Evolutionary conservation across 2,329 filamentous ascomycete genomes (phyloP), one percentile per base, ranked within the genome.

Genomic region (Scolecobasidium constrictum): DNA sequence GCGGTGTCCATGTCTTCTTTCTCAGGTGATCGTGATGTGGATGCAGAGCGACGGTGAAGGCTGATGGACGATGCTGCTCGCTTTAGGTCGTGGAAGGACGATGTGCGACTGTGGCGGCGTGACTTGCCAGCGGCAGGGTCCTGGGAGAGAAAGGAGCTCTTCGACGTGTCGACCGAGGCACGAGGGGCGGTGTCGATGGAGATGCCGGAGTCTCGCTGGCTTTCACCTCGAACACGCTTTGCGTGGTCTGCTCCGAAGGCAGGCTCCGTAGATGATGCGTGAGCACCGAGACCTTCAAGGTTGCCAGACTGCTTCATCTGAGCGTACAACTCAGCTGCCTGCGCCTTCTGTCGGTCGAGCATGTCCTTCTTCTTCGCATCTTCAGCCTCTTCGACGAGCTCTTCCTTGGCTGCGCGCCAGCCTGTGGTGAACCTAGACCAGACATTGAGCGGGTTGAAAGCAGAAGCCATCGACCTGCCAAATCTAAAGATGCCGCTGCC

Each of bases 391-490:
- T 52, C 47, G 28, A 51, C 61, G 38, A 62, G 56, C 37, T 64
- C 60, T 38, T 71, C 65, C 12, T 66, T 62, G 19, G 56, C 53
- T 21, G 62, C 60, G 50, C 65, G 68, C 66, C 67, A 72, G 22
- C 62, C 56, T 33, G 58, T 59, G 18, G 56, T 55, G 19, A 60
- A 51, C 33, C 56, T 63, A 5, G 63, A 59, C 66, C 67, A 70
- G 11, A 67, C 55, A 11, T 67, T 68, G 40, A 69, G 63, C 3
- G 73, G 70, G 47, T 73, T 73, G 53, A 77, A 74, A 16, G 66
- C 66, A 11, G 68, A 64, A 5, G 68, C 68, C 44, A 76, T 61
- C 2, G 66, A 68, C 50, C 69, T 73, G 26, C 73, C 72, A 49
- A 77, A 75, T 4, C 67, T 64, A 49, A 73, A 73, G 23, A 77